Evolutionary conservation across 2,329 filamentous ascomycete species (phyloP).

Genomic region (Colletotrichum coccodes): DNA sequence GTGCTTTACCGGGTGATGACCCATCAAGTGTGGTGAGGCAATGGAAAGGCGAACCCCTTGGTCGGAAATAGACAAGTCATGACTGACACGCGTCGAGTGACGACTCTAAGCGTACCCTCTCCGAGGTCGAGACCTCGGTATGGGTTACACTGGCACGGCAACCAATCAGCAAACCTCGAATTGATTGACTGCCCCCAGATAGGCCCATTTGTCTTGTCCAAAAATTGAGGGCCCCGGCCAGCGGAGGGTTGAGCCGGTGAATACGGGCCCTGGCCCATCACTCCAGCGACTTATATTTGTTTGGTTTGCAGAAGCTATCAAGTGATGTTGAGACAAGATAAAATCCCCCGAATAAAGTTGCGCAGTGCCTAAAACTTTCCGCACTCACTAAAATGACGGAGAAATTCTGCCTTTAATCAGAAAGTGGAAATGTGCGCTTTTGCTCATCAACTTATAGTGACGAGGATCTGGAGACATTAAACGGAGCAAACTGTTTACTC

Average conservation of each 20-base stretch:
- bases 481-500: not conserved
- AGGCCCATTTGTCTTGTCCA: not conserved
- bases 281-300: not conserved
- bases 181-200: slow-evolving; percentile 6
- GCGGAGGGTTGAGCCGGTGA: not conserved
- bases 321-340: not conserved
- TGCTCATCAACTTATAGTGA: not conserved
- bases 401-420: not conserved
- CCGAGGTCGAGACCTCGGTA: not conserved
- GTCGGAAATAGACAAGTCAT: not conserved
- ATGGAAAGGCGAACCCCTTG: not conserved
- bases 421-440: not conserved
- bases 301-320: not conserved
- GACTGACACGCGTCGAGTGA: slow-evolving; percentile 4
- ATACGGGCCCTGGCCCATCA: not conserved
- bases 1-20: too few species aligned
- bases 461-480: not conserved
- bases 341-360: slow-evolving; percentile 3
- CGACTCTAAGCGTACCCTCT: not conserved
- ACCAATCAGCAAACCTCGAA: slow-evolving; percentile 1
- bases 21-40: too few species aligned
- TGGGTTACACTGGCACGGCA: not conserved
- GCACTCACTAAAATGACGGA: not conserved
- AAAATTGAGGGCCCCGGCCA: slow-evolving; percentile 6
- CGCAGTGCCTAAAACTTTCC: not conserved